Conservation (phyloP, 2,329 filamentous ascomycete genomes). For the Pseudocercospora vitis region DNA sequence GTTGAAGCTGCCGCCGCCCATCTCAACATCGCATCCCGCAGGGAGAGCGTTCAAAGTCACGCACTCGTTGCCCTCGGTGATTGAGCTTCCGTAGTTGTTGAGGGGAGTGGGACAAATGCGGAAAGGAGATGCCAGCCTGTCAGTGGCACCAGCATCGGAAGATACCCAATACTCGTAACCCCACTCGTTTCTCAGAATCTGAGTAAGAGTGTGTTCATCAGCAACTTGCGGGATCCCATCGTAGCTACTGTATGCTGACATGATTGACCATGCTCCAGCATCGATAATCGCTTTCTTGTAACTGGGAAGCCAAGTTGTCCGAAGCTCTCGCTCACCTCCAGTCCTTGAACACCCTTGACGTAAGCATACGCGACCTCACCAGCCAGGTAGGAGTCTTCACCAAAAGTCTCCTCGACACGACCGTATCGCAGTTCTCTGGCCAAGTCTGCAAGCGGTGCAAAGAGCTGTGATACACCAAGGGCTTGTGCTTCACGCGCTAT, state of each 20-base stretch:
- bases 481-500: slow-evolving; percentile 67
- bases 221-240: slow-evolving; percentile 69
- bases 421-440: slow-evolving; percentile 71
- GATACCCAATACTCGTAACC: slow-evolving; percentile 69
- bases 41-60: slow-evolving; percentile 64
- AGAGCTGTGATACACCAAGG: slow-evolving; percentile 71
- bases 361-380: slow-evolving; percentile 67
- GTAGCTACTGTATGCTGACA: slow-evolving; percentile 72
- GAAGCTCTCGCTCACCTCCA: slow-evolving; percentile 57
- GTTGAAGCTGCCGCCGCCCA: slow-evolving; percentile 74
- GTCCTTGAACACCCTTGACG: slow-evolving; percentile 61
- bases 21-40: slow-evolving; percentile 71
- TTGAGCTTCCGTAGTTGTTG: slow-evolving; percentile 44
- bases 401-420: slow-evolving; percentile 71
- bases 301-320: slow-evolving; percentile 56
- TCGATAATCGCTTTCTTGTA: slow-evolving; percentile 73
- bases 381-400: slow-evolving; percentile 67
- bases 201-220: slow-evolving; percentile 64
- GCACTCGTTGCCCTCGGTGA: slow-evolving; percentile 60
- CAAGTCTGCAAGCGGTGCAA: slow-evolving; percentile 69
- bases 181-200: slow-evolving; percentile 70
- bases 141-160: slow-evolving; percentile 69
- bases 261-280: slow-evolving; percentile 65
- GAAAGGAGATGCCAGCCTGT: slow-evolving; percentile 65
- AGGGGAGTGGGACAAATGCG: slow-evolving; percentile 57